These are phyloP conservation scores for Xylariaceae sp. DNA, from an alignment of 2,329 filamentous ascomycete species.

Conservation along the genomic window DNA sequence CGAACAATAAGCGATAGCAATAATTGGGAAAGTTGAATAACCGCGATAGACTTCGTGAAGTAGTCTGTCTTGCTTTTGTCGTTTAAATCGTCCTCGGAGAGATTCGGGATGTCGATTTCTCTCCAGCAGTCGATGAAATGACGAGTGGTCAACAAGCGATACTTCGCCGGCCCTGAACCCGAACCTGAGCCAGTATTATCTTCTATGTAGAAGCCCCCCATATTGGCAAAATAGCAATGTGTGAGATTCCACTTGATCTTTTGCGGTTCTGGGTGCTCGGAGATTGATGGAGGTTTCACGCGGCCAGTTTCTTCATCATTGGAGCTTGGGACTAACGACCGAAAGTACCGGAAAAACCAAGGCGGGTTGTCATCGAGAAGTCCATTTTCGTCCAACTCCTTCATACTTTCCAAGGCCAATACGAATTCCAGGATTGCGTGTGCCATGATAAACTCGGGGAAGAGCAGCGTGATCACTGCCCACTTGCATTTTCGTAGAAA, in stretches of 20 bases:
- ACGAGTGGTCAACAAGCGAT: not conserved
- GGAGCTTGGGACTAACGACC: not conserved
- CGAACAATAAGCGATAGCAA: constrained; percentile 2
- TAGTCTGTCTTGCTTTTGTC: constrained; percentile 11
- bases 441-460: constrained; percentile 12
- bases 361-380: not conserved
- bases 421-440: constrained; percentile 7
- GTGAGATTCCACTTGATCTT: constrained; percentile 4
- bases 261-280: not conserved
- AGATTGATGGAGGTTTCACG: not conserved
- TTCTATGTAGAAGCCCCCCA: constrained; percentile 7
- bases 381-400: not conserved
- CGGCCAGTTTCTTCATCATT: not conserved
- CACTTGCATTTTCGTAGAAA: constrained; percentile 4
- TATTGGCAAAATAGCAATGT: constrained; percentile 11
- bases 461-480: constrained; percentile 5
- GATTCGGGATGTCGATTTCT: not conserved
- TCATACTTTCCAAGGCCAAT: not conserved
- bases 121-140: constrained; percentile 1
- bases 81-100: constrained; percentile 4
- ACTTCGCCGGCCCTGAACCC: not conserved
- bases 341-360: constrained; percentile 2
- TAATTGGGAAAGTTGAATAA: constrained; percentile 4
- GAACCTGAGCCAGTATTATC: not conserved
- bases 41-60: constrained; percentile 1